Conservation (phyloP, 805 yeast species). For the Metschnikowia hibisci region DNA sequence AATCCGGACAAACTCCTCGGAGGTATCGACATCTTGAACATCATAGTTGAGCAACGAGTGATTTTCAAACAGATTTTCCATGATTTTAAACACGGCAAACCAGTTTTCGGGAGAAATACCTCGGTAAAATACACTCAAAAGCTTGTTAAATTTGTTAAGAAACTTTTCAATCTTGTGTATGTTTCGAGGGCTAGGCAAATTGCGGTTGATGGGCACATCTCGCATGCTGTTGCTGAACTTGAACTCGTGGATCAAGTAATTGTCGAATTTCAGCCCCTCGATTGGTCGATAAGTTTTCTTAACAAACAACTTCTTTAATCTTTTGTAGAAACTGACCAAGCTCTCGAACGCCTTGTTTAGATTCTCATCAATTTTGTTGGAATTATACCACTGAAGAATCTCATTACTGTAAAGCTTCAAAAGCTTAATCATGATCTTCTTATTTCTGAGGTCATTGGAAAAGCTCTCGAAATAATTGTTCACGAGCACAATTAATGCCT, state of each 20-base stretch:
- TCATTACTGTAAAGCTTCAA: conserved; percentile 67
- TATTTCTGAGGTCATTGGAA: conserved; percentile 59
- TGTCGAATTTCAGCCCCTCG: conserved; percentile 38
- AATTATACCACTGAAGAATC: conserved; percentile 46
- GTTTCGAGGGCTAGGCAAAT: conserved; percentile 43
- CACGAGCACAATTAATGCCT: conserved; percentile 67
- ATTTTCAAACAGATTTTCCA: conserved; percentile 66
- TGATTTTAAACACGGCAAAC: conserved; percentile 67
- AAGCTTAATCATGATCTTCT: conserved; percentile 57
- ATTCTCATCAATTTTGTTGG: conserved; percentile 34
- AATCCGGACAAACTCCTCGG: conserved; percentile 56
- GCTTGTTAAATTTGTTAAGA: conserved; percentile 58
- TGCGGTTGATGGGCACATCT: conserved; percentile 46
- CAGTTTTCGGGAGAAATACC: conserved; percentile 68
- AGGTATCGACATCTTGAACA: conserved; percentile 33
- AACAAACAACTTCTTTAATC: conserved; percentile 64
- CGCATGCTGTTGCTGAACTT: conserved; percentile 37
- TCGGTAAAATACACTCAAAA: conserved; percentile 54
- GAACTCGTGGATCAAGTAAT: conserved; percentile 37
- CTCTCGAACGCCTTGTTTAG: conserved; percentile 37
- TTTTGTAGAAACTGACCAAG: conserved; percentile 51
- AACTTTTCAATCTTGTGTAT: conserved; percentile 54
- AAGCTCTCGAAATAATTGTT: conserved; percentile 73
- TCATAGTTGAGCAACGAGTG: conserved; percentile 56
- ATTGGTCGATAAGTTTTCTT: conserved; percentile 66